phyloP scores from a whole-genome alignment of 1,284 basidiomycete genomes.

The Pisolithus thermaeus region DNA sequence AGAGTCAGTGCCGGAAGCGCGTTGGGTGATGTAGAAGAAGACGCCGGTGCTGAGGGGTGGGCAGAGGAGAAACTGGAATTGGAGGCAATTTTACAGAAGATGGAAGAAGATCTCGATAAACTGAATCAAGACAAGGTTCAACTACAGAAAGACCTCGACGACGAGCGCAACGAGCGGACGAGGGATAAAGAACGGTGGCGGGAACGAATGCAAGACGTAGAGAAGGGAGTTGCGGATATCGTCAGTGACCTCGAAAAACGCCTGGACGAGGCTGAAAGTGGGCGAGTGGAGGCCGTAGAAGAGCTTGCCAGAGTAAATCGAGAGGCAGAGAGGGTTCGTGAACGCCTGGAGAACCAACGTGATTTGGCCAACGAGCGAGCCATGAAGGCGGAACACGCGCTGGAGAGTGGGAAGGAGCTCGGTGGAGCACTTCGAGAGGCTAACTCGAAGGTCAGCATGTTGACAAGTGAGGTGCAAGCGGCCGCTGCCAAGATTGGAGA shows the following conservation, averaged over 20 bases:
- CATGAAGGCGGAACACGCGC: slow-evolving; percentile 52
- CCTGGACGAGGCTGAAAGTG: slow-evolving; percentile 45
- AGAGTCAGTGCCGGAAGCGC: slow-evolving; percentile 46
- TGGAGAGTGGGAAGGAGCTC: slow-evolving; percentile 57
- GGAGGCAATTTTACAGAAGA: slow-evolving; percentile 43
- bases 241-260: slow-evolving; percentile 59
- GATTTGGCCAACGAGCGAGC: slow-evolving; percentile 52
- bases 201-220: slow-evolving; percentile 61
- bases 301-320: slow-evolving; percentile 36
- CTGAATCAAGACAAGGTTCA: slow-evolving; percentile 34
- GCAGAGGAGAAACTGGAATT: slow-evolving; percentile 53
- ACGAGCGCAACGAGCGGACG: slow-evolving; percentile 49
- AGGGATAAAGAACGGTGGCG: slow-evolving; percentile 64
- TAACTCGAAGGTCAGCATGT: slow-evolving; percentile 49
- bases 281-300: slow-evolving; percentile 34
- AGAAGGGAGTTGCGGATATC: slow-evolving; percentile 59
- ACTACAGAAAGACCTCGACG: slow-evolving; percentile 37
- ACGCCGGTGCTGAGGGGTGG: slow-evolving; percentile 54
- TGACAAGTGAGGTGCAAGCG: slow-evolving; percentile 50
- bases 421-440: slow-evolving; percentile 59
- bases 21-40: slow-evolving; percentile 56
- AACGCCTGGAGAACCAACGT: slow-evolving; percentile 43
- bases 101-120: slow-evolving; percentile 42
- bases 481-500: slow-evolving; percentile 52
- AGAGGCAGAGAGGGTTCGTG: slow-evolving; percentile 41